Conservation (phyloP, 768 basidiomycete species). For the Inosperma sp. region DNA sequence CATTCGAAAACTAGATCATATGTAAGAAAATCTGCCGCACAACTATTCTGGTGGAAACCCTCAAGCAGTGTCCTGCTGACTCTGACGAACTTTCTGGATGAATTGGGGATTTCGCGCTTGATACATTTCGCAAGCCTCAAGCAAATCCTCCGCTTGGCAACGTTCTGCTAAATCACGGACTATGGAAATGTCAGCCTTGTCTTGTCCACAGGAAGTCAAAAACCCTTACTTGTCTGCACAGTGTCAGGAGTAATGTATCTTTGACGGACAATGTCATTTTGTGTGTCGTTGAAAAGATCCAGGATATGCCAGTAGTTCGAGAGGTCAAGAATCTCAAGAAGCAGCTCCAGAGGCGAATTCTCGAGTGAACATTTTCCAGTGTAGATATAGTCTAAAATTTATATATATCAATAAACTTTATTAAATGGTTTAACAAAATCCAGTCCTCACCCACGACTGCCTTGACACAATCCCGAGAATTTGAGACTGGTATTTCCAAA, state of each 20-base stretch:
- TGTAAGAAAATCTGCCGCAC: no score
- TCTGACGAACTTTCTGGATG: conserved; percentile 18
- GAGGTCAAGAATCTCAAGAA: conserved; percentile 27
- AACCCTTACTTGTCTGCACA: conserved; percentile 24
- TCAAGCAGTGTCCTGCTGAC: no score
- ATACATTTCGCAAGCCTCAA: conserved; percentile 26
- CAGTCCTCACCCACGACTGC: conserved; percentile 27
- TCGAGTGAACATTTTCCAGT: conserved; percentile 18
- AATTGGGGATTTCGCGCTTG: conserved; percentile 22
- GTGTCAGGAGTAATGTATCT: conserved; percentile 29
- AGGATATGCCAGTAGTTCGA: conserved; percentile 25
- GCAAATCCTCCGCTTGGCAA: conserved; percentile 19
- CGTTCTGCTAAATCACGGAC: conserved; percentile 22
- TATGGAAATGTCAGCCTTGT: conserved; percentile 9
- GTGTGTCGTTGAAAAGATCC: conserved; percentile 24
- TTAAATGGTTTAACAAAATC: neutral
- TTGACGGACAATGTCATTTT: conserved; percentile 25
- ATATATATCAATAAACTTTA: neutral
- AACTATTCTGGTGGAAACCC: no score
- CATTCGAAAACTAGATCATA: no score
- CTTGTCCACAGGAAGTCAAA: neutral
- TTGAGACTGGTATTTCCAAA: conserved; percentile 4
- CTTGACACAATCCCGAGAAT: conserved; percentile 22
- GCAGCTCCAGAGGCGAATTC: conserved; percentile 8
- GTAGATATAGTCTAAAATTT: conserved; percentile 30